Percentiles rank a stretch among this genome's conserved stretches.
Evolutionary conservation across 2,329 filamentous ascomycete species (phyloP).

Genomic region (Neopestalotiopsis clavispora): DNA sequence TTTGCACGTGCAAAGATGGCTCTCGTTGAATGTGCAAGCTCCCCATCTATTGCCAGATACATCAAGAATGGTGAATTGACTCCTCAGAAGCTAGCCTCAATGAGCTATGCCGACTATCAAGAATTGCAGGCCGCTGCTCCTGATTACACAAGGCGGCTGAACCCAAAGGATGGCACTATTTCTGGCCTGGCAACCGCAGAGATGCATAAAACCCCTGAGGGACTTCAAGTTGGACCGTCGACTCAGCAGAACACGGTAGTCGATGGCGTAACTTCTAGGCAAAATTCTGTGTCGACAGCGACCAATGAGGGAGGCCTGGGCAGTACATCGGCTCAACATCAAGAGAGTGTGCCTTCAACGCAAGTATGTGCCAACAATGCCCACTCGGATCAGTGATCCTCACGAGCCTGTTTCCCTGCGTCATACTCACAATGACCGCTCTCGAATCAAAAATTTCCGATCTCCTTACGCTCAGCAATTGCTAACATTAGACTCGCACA

Average conservation of each 20-base stretch:
- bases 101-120: conserved; percentile 17
- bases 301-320: not conserved
- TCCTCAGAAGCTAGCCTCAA: conserved; percentile 23
- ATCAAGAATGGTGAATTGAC: conserved; percentile 24
- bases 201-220: not conserved
- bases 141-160: not conserved
- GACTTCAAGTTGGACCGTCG: not conserved
- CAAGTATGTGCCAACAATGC: not conserved
- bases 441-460: not conserved
- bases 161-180: not conserved
- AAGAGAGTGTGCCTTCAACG: not conserved
- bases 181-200: not conserved
- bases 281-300: not conserved
- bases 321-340: not conserved
- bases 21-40: conserved; percentile 24
- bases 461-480: not conserved
- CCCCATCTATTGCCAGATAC: conserved; percentile 29
- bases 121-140: not conserved
- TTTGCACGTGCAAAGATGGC: conserved; percentile 22
- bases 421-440: not conserved
- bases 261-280: not conserved
- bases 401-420: not conserved
- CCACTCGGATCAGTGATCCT: not conserved
- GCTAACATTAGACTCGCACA: not conserved
- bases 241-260: not conserved